Evolutionary conservation across 2,329 filamentous ascomycete species (phyloP).

Genomic region (Parasarocladium wereldwijsianum): DNA sequence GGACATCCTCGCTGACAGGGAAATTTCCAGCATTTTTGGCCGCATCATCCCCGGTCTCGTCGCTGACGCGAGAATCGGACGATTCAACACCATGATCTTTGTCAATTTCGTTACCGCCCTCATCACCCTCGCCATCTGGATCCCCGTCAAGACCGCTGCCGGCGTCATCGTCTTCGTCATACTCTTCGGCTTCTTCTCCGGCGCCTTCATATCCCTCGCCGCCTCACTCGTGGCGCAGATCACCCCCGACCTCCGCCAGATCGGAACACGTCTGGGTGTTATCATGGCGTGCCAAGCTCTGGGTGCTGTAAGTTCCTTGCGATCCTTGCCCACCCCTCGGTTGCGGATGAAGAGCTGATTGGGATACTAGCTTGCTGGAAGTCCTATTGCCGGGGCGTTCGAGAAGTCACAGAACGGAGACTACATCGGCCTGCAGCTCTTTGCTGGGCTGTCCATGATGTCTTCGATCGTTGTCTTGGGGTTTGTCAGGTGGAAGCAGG

Average conservation of each 20-base stretch:
- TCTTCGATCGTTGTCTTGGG: constrained; percentile 14
- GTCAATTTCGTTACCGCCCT: constrained; percentile 33
- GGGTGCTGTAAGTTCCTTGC: too few relatives aligned
- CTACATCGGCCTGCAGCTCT: constrained; percentile 49
- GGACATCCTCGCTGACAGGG: too few relatives aligned
- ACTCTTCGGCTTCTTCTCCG: constrained; percentile 57
- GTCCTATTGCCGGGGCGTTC: constrained; percentile 52
- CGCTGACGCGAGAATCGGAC: constrained; percentile 28
- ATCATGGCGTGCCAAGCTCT: constrained; percentile 47
- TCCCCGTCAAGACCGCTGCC: constrained; percentile 32
- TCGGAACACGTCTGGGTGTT: constrained; percentile 53
- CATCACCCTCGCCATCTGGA: constrained; percentile 32
- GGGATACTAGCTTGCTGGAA: constrained; percentile 53
- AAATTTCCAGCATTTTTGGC: constrained; percentile 26
- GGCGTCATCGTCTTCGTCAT: constrained; percentile 48
- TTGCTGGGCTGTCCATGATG: constrained; percentile 39
- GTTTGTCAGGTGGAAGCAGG: constrained; percentile 18
- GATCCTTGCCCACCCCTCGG: too few relatives aligned
- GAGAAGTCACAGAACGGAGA: constrained; percentile 33
- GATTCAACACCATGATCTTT: constrained; percentile 34
- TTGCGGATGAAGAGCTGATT: too few relatives aligned
- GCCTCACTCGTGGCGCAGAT: constrained; percentile 57
- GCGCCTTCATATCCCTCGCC: constrained; percentile 47
- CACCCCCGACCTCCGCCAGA: constrained; percentile 46
- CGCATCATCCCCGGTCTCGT: constrained; percentile 35